These are phyloP conservation scores for Punica granatum DNA, from an alignment of 345 rosid genomes.

Conservation along the genomic window DNA sequence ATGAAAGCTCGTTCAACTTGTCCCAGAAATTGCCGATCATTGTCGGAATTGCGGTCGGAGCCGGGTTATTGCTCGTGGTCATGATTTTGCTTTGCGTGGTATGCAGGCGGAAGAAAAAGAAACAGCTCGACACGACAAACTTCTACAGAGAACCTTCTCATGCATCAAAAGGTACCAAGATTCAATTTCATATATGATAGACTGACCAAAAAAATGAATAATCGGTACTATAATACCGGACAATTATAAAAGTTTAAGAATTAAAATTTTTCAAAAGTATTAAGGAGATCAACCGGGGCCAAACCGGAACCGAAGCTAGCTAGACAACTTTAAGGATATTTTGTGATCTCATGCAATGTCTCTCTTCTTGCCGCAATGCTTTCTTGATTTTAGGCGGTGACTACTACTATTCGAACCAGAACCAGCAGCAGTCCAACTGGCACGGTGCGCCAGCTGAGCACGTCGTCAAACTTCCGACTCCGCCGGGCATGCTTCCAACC, in stretches of 20 bases:
- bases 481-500: not conserved
- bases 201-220: too few species aligned
- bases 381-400: not conserved
- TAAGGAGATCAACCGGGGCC: too few species aligned
- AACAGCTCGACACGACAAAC: slow-evolving; percentile 18
- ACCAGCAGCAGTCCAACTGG: not conserved
- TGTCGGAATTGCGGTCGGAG: slow-evolving; percentile 32
- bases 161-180: slow-evolving; percentile 1
- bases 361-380: not conserved
- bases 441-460: not conserved
- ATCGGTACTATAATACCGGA: too few species aligned
- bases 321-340: too few species aligned
- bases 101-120: slow-evolving; percentile 27
- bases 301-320: too few species aligned
- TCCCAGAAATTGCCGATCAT: not conserved
- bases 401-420: not conserved
- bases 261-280: too few species aligned
- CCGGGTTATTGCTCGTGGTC: slow-evolving; percentile 23
- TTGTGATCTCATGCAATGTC: too few species aligned
- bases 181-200: not conserved
- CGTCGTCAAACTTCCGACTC: not conserved
- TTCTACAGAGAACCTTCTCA: slow-evolving; percentile 9
- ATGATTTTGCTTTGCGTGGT: slow-evolving; percentile 18
- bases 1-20: not conserved
- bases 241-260: too few species aligned